Conservation (phyloP, 2,329 filamentous ascomycete species). For the Aspergillus pseudoviridinutans region DNA sequence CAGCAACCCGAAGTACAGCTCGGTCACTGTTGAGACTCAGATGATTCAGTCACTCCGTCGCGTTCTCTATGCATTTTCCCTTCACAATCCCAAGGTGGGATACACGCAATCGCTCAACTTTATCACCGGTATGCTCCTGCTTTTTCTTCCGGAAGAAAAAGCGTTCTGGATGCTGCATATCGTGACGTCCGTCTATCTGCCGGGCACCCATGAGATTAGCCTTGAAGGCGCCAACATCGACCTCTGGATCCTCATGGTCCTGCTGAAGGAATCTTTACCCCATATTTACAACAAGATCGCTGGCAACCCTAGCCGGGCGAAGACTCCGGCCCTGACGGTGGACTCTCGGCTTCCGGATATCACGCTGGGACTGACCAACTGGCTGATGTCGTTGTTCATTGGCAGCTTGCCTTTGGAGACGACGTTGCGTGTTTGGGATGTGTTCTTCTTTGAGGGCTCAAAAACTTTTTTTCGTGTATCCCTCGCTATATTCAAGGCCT, state of each 20-base stretch:
- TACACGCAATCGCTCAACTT: constrained; percentile 98
- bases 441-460: constrained; percentile 91
- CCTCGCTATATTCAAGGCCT: constrained; percentile 83
- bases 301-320: constrained; percentile 50
- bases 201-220: constrained; percentile 85
- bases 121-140: constrained; percentile 78
- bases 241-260: constrained; percentile 85
- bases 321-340: constrained; percentile 40
- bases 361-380: constrained; percentile 86
- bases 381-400: constrained; percentile 98
- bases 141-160: constrained; percentile 90
- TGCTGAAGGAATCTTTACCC: constrained; percentile 77
- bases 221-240: constrained; percentile 92
- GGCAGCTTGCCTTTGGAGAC: constrained; percentile 89
- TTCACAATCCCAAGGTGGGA: constrained; percentile 86
- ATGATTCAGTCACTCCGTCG: constrained; percentile 79
- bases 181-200: constrained; percentile 81
- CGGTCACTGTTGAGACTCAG: constrained; percentile 59
- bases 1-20: constrained; percentile 34
- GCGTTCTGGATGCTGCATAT: constrained; percentile 91
- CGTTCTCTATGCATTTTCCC: constrained; percentile 82
- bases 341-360: constrained; percentile 72
- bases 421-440: constrained; percentile 88
- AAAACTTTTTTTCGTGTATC: constrained; percentile 92
- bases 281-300: constrained; percentile 84